Evolutionary conservation across 352 stramenopile genomes (phyloP), one percentile per base, ranked within the genome.

Genomic region (Plasmopara viticola): DNA sequence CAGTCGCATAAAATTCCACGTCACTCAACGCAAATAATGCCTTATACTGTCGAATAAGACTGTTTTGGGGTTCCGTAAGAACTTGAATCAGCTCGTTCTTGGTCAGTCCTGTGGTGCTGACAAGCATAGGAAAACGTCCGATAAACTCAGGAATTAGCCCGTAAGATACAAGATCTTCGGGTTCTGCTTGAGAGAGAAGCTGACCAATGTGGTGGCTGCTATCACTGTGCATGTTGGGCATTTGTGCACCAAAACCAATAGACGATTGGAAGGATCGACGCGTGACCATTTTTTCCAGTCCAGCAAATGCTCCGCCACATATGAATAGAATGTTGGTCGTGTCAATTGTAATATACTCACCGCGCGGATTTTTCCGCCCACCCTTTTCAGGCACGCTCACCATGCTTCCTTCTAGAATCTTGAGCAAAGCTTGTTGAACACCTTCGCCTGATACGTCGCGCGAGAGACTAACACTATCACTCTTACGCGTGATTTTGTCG

Each of bases 251-350:
- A 78, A 99, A 99, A 31, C 96, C 96, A 63, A 99, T 99, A n/a
- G 87, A 97, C 33, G 94, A 83, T 14, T 79, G 83, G 39, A 94
- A 84, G 48, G 96, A 97, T 43, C 96, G 79, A n/a, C 85, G 70
- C 29, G 94, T 93, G 2, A 99, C 88, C 44, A 98, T 89, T 34
- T 95, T 74, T 70, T 99, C 96, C 25, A 99, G 70, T 3, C 95
- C 96, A 4, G 91, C 87, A 63, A 98, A 99, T 17, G 96, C 96
- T 8, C 96, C 96, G 34, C 95, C 95, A 66, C 94, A 98, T 62
- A 99, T 99, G 70, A 99, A 99, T 38, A 99, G 70, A 53, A 99
- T 99, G 64, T 99, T 97, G 25, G 90, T 97, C 48, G 96, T 99
- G 71, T 99, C 95, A 59, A 99, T 98, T 53, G 96, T 90, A 57